Conservation (phyloP, 108 stramenopile species). For the Cyclotella baltica region DNA sequence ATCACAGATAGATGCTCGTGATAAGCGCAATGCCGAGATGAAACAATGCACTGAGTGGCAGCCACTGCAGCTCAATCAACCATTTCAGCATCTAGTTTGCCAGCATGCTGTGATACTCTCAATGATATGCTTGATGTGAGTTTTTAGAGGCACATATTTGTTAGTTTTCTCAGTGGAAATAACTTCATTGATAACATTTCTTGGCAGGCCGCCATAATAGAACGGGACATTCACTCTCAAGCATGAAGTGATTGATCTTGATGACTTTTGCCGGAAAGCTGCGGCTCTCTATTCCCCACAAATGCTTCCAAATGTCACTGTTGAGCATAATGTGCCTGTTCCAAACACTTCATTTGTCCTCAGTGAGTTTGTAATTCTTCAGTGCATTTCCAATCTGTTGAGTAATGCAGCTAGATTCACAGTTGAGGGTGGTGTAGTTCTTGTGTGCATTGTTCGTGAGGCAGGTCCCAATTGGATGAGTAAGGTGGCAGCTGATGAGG, state of each 20-base stretch:
- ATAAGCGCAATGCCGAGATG: constrained; percentile 50
- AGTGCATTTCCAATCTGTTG: constrained; percentile 46
- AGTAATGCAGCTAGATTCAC: constrained; percentile 55
- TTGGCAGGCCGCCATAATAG: constrained; percentile 48
- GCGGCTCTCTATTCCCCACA: constrained; percentile 45
- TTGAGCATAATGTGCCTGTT: constrained; percentile 35
- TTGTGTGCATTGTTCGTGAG: constrained; percentile 39
- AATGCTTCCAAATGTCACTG: constrained; percentile 31
- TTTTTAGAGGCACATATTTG: not conserved
- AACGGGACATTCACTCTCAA: constrained; percentile 50
- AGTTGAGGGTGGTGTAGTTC: constrained; percentile 35
- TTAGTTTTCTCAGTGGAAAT: not conserved
- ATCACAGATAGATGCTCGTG: constrained; percentile 54
- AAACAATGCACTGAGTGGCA: constrained; percentile 47
- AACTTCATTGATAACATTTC: not conserved
- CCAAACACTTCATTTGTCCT: constrained; percentile 30
- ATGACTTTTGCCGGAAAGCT: constrained; percentile 44
- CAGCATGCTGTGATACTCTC: constrained; percentile 57
- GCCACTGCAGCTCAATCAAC: constrained; percentile 54
- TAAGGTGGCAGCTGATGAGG: too few species aligned
- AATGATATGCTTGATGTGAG: constrained; percentile 60
- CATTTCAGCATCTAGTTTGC: constrained; percentile 47
- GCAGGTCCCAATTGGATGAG: constrained; percentile 48
- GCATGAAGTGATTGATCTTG: constrained; percentile 51
- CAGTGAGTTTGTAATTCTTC: constrained; percentile 48